These are phyloP conservation scores for Chaetomium globosum DNA, from an alignment of 2,329 filamentous ascomycete species.

Conservation along the genomic window DNA sequence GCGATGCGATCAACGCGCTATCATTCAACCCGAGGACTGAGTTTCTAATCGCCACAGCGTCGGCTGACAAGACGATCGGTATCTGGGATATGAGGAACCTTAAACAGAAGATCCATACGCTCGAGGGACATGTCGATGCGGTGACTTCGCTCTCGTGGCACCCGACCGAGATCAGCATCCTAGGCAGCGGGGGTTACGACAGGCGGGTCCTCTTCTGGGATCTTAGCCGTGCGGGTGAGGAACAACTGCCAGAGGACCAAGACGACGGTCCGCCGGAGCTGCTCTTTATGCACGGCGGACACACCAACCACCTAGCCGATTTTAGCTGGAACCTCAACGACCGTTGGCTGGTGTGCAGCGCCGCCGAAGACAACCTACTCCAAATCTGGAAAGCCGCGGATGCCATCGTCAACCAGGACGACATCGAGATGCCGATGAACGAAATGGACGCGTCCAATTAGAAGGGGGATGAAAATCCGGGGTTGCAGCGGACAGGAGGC, in stretches of 20 bases:
- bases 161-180: slow-evolving; percentile 81
- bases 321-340: slow-evolving; percentile 98
- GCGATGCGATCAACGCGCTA: slow-evolving; percentile 92
- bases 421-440: slow-evolving; percentile 73
- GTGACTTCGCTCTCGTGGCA: slow-evolving; percentile 96
- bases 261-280: slow-evolving; percentile 95
- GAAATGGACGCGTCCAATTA: slow-evolving; percentile 58
- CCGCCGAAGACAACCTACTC: slow-evolving; percentile 93
- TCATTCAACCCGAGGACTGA: slow-evolving; percentile 94
- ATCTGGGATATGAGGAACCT: slow-evolving; percentile 94
- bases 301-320: slow-evolving; percentile 94
- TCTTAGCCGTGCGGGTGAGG: slow-evolving; percentile 84
- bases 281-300: slow-evolving; percentile 98
- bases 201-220: slow-evolving; percentile 97
- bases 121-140: slow-evolving; percentile 84
- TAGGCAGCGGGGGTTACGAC: slow-evolving; percentile 91
- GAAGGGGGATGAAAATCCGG: slow-evolving; percentile 23
- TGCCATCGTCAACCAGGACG: slow-evolving; percentile 76
- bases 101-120: slow-evolving; percentile 83
- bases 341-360: slow-evolving; percentile 93
- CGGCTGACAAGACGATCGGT: slow-evolving; percentile 90
- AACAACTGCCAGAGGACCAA: slow-evolving; percentile 91
- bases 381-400: slow-evolving; percentile 92
- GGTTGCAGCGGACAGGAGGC: slow-evolving; percentile 4
- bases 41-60: slow-evolving; percentile 86